Evolutionary conservation across 73 alveolate genomes (phyloP), one percentile per base, ranked within the genome.

Genomic region (Paramecium biaurelia): DNA sequence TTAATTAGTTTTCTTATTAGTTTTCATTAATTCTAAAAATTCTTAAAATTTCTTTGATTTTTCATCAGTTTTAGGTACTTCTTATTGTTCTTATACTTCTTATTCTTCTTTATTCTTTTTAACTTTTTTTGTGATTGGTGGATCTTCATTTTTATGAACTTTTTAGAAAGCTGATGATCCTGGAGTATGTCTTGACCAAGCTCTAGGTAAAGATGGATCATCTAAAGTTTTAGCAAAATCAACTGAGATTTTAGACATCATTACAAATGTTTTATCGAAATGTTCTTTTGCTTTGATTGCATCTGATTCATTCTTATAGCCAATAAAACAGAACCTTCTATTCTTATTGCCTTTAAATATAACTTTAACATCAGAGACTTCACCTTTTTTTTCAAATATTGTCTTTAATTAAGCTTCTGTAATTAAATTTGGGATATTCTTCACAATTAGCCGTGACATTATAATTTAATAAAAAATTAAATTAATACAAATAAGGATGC

Each of bases 261-360:
- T 18, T 37, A 79, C 7, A 42, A 43, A 79, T 28, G 90, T 79
- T 23, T 79, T 79, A 47, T 79, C 49, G 23, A 79, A 43, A 79
- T 21, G 56, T 24, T 79, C 56, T 21, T 23, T 41, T 2, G 57
- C 90, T 12, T 20, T 43, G 34, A 38, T 18, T 23, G 90, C 76
- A 79, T 79, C 90, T 11, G 45, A 32, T 41, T 41, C 14, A 7
- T 79, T 6, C 30, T 79, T 79, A 79, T 79, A 79, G 0, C 94
- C 94, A 3, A 89, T 72, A 70, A 88, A 89, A 67, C 94, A 89
- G 56, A 89, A 89, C 47, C 92, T 63, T 63, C 47, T 63, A 26
- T 63, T 63, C 21, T 63, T 63, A 24, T 63, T 63, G 8, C 24
- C 84, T 63, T 63, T 24, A 14, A 63, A 24, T 7, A 24, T 63